Conservation (phyloP, 495 filamentous ascomycete genomes). For the Xylaria nigripes region DNA sequence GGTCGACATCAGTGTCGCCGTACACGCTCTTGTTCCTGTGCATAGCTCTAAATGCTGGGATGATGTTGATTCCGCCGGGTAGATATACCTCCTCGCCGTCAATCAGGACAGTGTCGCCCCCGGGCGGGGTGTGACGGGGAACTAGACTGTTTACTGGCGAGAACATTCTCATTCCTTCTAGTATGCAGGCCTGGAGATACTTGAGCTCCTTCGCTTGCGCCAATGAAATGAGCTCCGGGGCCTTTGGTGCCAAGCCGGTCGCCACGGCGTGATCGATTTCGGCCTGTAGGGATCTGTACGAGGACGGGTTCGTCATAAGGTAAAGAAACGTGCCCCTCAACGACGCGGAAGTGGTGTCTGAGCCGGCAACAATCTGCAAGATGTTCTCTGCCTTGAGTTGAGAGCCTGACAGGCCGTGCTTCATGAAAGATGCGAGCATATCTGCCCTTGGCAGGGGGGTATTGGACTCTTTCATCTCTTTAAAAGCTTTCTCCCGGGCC, state of each 20-base stretch:
- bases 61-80: conserved; percentile 37
- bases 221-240: conserved; percentile 23
- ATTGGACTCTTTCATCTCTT: background rate
- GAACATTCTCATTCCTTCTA: conserved; percentile 34
- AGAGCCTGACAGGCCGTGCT: conserved; percentile 25
- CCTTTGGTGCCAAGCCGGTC: conserved; percentile 14
- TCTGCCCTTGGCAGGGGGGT: conserved; percentile 10
- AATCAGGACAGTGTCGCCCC: conserved; percentile 28
- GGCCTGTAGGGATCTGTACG: conserved; percentile 44
- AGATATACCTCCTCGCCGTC: conserved; percentile 27
- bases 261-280: conserved; percentile 42
- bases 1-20: conserved; percentile 32
- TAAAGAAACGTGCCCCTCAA: conserved; percentile 46
- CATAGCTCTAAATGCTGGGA: conserved; percentile 30
- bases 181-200: conserved; percentile 38
- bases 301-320: conserved; percentile 36
- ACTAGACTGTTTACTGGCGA: conserved; percentile 24
- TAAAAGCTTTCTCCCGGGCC: conserved; percentile 15
- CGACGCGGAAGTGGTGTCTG: conserved; percentile 51
- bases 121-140: conserved; percentile 30
- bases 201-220: conserved; percentile 30
- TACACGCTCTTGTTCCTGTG: conserved; percentile 45
- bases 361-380: conserved; percentile 33
- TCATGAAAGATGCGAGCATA: conserved; percentile 38
- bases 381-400: conserved; percentile 28